These are phyloP conservation scores for Pleurostoma richardsiae DNA, from an alignment of 2,329 filamentous ascomycete genomes.

Conservation along the genomic window DNA sequence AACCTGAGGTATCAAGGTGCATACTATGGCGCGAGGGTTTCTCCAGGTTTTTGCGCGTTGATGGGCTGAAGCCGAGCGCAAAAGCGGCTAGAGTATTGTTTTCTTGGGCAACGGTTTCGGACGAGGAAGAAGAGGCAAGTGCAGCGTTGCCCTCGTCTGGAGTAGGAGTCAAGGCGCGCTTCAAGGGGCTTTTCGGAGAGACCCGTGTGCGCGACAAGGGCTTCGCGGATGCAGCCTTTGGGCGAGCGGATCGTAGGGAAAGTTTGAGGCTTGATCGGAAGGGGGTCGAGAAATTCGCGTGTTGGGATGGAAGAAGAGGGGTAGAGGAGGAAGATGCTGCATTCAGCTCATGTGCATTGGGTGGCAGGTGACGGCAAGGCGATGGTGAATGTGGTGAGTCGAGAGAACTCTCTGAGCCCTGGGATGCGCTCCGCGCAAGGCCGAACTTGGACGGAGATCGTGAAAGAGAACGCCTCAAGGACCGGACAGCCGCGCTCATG, in stretches of 20 bases:
- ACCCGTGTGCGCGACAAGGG: conserved; percentile 57
- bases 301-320: conserved; percentile 23
- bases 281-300: conserved; percentile 55
- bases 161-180: conserved; percentile 68
- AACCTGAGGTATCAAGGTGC: conserved; percentile 51
- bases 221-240: conserved; percentile 48
- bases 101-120: conserved; percentile 35
- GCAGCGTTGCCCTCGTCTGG: conserved; percentile 67
- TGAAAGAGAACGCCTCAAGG: conserved; percentile 81
- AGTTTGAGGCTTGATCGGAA: conserved; percentile 64
- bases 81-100: conserved; percentile 25
- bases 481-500: conserved; percentile 69
- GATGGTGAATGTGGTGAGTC: conserved; percentile 56
- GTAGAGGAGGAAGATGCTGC: conserved; percentile 7
- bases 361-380: conserved; percentile 29
- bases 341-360: neutral
- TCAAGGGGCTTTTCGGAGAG: conserved; percentile 76
- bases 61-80: conserved; percentile 29
- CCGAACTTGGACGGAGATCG: conserved; percentile 90
- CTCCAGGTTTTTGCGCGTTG: conserved; percentile 38
- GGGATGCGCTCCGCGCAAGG: conserved; percentile 46
- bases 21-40: conserved; percentile 49
- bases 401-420: conserved; percentile 42
- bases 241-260: conserved; percentile 57
- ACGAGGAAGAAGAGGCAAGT: conserved; percentile 41